A percentile compares a stretch with the other conserved stretches of the same genome.
phyloP scores from a whole-genome alignment of 2,329 filamentous ascomycete species.

The Fusarium sp. region DNA sequence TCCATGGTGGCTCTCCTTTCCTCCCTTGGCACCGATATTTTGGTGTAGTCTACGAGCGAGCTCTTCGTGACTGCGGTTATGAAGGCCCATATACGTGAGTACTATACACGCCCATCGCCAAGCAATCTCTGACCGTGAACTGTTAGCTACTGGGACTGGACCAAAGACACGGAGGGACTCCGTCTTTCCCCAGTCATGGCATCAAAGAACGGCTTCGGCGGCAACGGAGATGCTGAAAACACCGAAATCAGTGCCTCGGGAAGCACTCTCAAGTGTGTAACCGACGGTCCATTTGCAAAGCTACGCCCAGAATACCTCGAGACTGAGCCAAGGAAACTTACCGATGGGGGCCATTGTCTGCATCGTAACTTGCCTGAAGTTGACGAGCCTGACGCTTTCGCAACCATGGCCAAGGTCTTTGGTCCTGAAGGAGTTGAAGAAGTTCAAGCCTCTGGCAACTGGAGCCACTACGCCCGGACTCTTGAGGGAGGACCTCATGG shows the following conservation, averaged over 20 bases:
- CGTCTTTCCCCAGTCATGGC: slow-evolving; percentile 1
- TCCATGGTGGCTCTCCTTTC: not conserved
- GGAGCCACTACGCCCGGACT: not conserved
- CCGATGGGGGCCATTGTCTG: not conserved
- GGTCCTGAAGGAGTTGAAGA: not conserved
- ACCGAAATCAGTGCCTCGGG: not conserved
- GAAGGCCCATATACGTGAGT: slow-evolving; percentile 9
- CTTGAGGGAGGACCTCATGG: slow-evolving; percentile 5
- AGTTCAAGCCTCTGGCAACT: not conserved
- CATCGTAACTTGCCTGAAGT: slow-evolving; percentile 1
- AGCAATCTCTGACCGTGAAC: not conserved
- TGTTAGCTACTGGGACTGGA: slow-evolving; percentile 9
- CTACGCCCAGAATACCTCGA: not conserved
- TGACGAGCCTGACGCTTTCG: not conserved
- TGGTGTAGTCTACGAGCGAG: not conserved
- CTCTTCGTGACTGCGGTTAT: slow-evolving; percentile 3
- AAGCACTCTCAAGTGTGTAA: not conserved
- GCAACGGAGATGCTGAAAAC: not conserved
- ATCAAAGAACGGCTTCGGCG: not conserved
- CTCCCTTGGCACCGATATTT: slow-evolving; percentile 21
- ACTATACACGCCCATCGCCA: accelerated
- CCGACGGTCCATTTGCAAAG: not conserved
- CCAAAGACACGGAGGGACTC: not conserved
- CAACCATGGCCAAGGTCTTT: not conserved
- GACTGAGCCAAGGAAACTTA: not conserved